These are phyloP conservation scores for Dactylis glomerata DNA, from an alignment of 176 grass and related monocot genomes.

Conservation along the genomic window DNA sequence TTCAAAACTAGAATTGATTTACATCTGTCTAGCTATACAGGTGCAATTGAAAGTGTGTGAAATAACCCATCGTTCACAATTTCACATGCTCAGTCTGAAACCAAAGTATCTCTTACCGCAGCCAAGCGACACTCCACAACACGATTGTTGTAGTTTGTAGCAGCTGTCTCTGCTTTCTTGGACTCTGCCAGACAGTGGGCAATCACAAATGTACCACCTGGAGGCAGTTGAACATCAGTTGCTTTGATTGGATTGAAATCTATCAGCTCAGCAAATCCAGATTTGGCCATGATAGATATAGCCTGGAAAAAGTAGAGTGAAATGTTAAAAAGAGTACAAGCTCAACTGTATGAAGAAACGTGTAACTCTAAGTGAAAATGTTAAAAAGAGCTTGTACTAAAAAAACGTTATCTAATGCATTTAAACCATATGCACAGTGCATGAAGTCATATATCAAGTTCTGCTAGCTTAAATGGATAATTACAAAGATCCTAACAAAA, in stretches of 20 bases:
- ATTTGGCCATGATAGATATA: conserved; percentile 96
- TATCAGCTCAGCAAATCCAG: conserved; percentile 94
- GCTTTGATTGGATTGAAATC: conserved; percentile 97
- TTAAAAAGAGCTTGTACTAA: conserved; percentile 20
- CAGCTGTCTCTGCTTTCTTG: conserved; percentile 94
- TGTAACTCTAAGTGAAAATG: too few relatives aligned
- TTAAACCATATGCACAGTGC: background rate
- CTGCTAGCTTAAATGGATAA: background rate
- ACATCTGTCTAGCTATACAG: conserved; percentile 19
- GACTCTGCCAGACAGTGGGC: conserved; percentile 94
- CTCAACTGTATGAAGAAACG: background rate
- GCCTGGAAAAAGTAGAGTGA: conserved; percentile 51
- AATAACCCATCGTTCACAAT: background rate
- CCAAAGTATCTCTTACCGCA: conserved; percentile 45
- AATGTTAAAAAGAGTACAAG: conserved; percentile 5
- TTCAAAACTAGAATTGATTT: background rate
- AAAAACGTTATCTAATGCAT: background rate
- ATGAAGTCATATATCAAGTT: background rate
- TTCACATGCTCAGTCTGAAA: background rate
- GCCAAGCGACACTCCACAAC: conserved; percentile 88
- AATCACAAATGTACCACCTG: conserved; percentile 89
- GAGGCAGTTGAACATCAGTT: conserved; percentile 81
- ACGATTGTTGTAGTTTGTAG: conserved; percentile 95
- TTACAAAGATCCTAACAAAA: background rate
- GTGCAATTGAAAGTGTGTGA: background rate